These are phyloP conservation scores for Ogataea angusta DNA, from an alignment of 805 yeast genomes.

Conservation along the genomic window DNA sequence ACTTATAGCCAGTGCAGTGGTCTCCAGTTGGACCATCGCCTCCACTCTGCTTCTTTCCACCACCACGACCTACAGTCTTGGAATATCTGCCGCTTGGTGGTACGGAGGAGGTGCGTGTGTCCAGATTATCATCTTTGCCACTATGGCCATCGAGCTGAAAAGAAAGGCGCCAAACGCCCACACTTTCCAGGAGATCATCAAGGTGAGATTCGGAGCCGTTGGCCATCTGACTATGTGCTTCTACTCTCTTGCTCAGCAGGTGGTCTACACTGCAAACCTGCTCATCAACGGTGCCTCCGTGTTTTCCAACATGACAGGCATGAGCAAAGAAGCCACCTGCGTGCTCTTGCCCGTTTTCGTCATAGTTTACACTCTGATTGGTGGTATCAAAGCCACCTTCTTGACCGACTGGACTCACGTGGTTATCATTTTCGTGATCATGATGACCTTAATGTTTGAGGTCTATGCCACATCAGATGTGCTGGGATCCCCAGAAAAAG, in stretches of 20 bases:
- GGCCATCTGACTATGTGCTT: slow-evolving; percentile 29
- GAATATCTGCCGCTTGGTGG: slow-evolving; percentile 37
- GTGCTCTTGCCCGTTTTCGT: slow-evolving; percentile 37
- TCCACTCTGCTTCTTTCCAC: slow-evolving; percentile 30
- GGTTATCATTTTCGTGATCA: slow-evolving; percentile 33
- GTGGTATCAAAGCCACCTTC: slow-evolving; percentile 41
- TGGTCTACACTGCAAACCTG: slow-evolving; percentile 33
- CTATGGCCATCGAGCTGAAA: slow-evolving; percentile 33
- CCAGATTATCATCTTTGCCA: slow-evolving; percentile 33
- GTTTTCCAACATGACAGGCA: slow-evolving; percentile 33
- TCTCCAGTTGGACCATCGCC: slow-evolving; percentile 38
- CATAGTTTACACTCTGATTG: slow-evolving; percentile 36
- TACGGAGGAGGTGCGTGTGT: slow-evolving; percentile 36
- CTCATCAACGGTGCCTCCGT: slow-evolving; percentile 36
- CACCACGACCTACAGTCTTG: slow-evolving; percentile 32
- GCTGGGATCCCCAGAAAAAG: slow-evolving; percentile 35
- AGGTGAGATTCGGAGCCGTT: slow-evolving; percentile 31
- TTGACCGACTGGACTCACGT: slow-evolving; percentile 39
- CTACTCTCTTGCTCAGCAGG: slow-evolving; percentile 29
- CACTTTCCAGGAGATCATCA: slow-evolving; percentile 34
- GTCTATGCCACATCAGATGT: slow-evolving; percentile 30
- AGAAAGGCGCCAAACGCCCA: slow-evolving; percentile 37
- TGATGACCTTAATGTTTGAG: slow-evolving; percentile 28
- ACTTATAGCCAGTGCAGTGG: slow-evolving; percentile 36
- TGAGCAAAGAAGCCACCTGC: slow-evolving; percentile 33